Percentiles rank a stretch among this genome's conserved stretches.
These are phyloP conservation scores for Lentinula sp. DNA, from an alignment of 768 basidiomycete species.

Conservation along the genomic window DNA sequence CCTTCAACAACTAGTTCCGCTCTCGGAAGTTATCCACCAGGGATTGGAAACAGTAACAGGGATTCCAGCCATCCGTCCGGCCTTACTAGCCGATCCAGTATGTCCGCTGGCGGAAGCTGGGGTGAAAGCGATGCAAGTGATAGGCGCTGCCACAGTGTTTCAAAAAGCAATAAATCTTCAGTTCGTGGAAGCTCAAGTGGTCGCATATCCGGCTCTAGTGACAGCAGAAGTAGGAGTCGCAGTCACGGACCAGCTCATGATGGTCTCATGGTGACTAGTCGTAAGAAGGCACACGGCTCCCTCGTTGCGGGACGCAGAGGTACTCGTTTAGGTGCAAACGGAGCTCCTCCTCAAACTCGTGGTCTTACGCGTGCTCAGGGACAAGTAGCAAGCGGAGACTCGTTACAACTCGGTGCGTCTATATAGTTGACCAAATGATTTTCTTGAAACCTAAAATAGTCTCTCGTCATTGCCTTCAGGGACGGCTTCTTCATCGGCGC, in stretches of 20 bases:
- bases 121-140: slow-evolving; percentile 3
- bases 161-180: background rate
- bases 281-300: background rate
- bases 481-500: background rate
- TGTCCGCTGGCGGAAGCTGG: slow-evolving; percentile 25
- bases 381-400: background rate
- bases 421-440: background rate
- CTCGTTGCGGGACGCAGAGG: background rate
- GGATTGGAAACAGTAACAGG: too few relatives aligned
- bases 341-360: background rate
- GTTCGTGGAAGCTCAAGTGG: background rate
- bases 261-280: slow-evolving; percentile 4
- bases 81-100: slow-evolving; percentile 7
- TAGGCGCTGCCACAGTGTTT: background rate
- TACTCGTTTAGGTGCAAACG: background rate
- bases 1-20: background rate
- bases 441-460: background rate
- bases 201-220: background rate
- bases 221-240: background rate
- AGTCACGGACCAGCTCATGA: background rate
- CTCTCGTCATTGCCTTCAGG: background rate
- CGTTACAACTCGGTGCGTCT: slow-evolving; percentile 1
- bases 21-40: background rate
- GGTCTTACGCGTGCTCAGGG: background rate
- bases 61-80: background rate